Percentiles rank a stretch among this genome's conserved stretches.
Evolutionary conservation across 2,329 filamentous ascomycete species (phyloP).

Genomic region (Seiridium cupressi): DNA sequence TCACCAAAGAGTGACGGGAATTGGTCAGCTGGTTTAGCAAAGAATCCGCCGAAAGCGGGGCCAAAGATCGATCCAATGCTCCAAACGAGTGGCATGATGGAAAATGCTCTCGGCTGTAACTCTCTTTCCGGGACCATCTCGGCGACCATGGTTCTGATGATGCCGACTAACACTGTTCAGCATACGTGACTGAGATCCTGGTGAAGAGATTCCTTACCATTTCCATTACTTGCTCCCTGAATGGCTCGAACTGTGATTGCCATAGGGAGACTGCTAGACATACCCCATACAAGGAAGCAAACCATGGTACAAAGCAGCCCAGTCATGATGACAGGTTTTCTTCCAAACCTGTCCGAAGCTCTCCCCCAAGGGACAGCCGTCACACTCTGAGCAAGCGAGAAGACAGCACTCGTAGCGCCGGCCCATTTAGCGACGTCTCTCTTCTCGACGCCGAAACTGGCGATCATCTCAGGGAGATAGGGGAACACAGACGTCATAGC

Average conservation of each 20-base stretch:
- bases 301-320: constrained; percentile 78
- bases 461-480: constrained; percentile 77
- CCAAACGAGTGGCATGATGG: constrained; percentile 89
- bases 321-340: constrained; percentile 76
- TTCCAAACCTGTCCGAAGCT: constrained; percentile 74
- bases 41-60: constrained; percentile 80
- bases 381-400: constrained; percentile 68
- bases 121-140: constrained; percentile 88
- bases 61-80: constrained; percentile 85
- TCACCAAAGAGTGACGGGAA: constrained; percentile 69
- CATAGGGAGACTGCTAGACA: constrained; percentile 77
- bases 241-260: constrained; percentile 75
- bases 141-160: constrained; percentile 87
- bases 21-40: constrained; percentile 77
- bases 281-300: constrained; percentile 78
- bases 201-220: constrained; percentile 47
- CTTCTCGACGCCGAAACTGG: constrained; percentile 69
- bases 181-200: not conserved
- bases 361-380: constrained; percentile 76
- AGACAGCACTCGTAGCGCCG: constrained; percentile 70
- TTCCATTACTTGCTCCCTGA: constrained; percentile 84
- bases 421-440: constrained; percentile 78
- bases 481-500: constrained; percentile 72
- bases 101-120: constrained; percentile 85
- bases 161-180: constrained; percentile 62